Percentiles rank a stretch among this genome's conserved stretches.
These are phyloP conservation scores for Picea abies DNA, from an alignment of 83 land plant species.

Conservation along the genomic window DNA sequence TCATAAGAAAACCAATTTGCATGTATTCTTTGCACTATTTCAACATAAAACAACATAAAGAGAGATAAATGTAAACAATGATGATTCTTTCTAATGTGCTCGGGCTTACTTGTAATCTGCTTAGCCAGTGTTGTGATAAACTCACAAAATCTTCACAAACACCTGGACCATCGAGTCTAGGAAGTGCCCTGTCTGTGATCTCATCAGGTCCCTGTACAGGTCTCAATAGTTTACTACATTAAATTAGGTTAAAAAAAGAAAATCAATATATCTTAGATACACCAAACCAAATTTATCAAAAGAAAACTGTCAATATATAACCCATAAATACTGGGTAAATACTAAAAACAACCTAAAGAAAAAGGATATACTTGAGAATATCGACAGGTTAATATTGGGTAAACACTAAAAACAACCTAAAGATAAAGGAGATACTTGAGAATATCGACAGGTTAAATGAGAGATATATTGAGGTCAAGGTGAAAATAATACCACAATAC, in stretches of 20 bases:
- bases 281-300: not conserved
- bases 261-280: not conserved
- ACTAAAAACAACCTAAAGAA: not conserved
- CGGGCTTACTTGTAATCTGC: not conserved
- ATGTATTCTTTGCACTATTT: not conserved
- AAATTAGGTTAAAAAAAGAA: not conserved
- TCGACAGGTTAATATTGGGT: not conserved
- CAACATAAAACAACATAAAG: not conserved
- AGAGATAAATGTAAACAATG: not conserved
- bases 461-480: not conserved
- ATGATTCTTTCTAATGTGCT: not conserved
- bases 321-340: not conserved
- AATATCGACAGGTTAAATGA: not conserved
- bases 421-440: not conserved
- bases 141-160: constrained; percentile 15
- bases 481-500: not conserved
- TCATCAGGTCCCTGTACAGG: constrained; percentile 18
- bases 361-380: not conserved
- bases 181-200: constrained; percentile 6
- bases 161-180: not conserved
- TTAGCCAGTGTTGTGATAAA: constrained; percentile 13
- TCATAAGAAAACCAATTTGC: not conserved
- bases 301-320: not conserved
- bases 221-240: not conserved
- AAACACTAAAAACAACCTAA: not conserved